A percentile compares a stretch with the other conserved stretches of the same genome.
phyloP scores from a whole-genome alignment of 805 yeast genomes.

The Debaryomyces tyrocola region DNA sequence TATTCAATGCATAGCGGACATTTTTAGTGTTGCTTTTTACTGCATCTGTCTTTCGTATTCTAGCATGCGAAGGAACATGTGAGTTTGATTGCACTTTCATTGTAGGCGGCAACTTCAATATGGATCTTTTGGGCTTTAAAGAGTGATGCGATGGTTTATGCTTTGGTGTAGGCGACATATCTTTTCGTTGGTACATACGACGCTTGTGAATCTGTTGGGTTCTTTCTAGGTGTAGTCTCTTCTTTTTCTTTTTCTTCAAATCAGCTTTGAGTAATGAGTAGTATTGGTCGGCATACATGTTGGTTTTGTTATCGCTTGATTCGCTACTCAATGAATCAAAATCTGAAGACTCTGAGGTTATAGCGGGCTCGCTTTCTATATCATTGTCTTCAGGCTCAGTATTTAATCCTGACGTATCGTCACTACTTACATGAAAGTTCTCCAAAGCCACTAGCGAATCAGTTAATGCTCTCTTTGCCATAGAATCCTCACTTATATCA shows the following conservation, averaged over 20 bases:
- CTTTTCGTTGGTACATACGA: conserved; percentile 3
- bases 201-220: not conserved
- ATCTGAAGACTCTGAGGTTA: conserved; percentile 12
- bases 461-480: not conserved
- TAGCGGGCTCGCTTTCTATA: conserved; percentile 1
- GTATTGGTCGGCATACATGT: conserved; percentile 6
- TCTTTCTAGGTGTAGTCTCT: not conserved
- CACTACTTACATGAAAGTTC: not conserved
- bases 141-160: conserved; percentile 44
- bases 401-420: conserved; percentile 2
- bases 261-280: conserved; percentile 15
- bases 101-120: conserved; percentile 14
- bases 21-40: too few species aligned
- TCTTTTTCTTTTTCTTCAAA: conserved; percentile 7
- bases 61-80: too few species aligned
- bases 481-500: not conserved
- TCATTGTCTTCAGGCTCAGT: conserved; percentile 1
- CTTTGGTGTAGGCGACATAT: conserved; percentile 35
- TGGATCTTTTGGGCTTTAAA: conserved; percentile 41
- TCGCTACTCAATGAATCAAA: conserved; percentile 7
- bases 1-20: too few species aligned
- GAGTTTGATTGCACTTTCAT: not conserved
- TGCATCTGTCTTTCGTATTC: too few species aligned
- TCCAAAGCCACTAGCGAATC: not conserved
- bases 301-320: conserved; percentile 7